phyloP scores from a whole-genome alignment of 352 stramenopile genomes.

The Discostella stelligera region DNA sequence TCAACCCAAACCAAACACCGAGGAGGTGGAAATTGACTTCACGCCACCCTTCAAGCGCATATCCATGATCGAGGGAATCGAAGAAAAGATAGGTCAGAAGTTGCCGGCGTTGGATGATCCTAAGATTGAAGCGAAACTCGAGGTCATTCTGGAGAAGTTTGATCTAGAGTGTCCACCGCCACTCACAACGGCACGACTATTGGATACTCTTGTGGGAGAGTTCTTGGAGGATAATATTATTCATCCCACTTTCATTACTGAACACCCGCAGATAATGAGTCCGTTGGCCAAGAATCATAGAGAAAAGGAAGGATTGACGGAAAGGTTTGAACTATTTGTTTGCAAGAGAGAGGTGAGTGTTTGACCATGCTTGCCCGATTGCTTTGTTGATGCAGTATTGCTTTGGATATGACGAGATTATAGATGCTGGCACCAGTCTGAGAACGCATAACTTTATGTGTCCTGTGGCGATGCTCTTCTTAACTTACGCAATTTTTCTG shows the following conservation, averaged over 20 bases:
- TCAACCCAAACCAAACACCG: slow-evolving; percentile 84
- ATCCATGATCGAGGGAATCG: slow-evolving; percentile 93
- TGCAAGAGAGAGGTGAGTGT: slow-evolving; percentile 83
- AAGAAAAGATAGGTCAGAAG: slow-evolving; percentile 88
- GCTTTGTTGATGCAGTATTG: slow-evolving; percentile 6
- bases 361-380: neutral
- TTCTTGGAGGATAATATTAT: slow-evolving; percentile 93
- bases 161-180: slow-evolving; percentile 89
- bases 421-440: slow-evolving; percentile 52
- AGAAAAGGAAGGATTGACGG: slow-evolving; percentile 90
- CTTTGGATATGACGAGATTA: slow-evolving; percentile 40
- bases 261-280: slow-evolving; percentile 97
- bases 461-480: slow-evolving; percentile 51
- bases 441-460: slow-evolving; percentile 21
- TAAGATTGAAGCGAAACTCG: slow-evolving; percentile 81
- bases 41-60: slow-evolving; percentile 96
- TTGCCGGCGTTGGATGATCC: slow-evolving; percentile 85
- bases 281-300: slow-evolving; percentile 93
- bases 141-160: slow-evolving; percentile 87
- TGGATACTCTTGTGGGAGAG: slow-evolving; percentile 97
- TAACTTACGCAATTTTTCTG: slow-evolving; percentile 25
- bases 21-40: slow-evolving; percentile 95
- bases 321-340: slow-evolving; percentile 98
- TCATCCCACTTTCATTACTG: slow-evolving; percentile 97
- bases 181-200: slow-evolving; percentile 91